Conservation (phyloP, 192 early-diverging fungal species). For the Thamnidium elegans region DNA sequence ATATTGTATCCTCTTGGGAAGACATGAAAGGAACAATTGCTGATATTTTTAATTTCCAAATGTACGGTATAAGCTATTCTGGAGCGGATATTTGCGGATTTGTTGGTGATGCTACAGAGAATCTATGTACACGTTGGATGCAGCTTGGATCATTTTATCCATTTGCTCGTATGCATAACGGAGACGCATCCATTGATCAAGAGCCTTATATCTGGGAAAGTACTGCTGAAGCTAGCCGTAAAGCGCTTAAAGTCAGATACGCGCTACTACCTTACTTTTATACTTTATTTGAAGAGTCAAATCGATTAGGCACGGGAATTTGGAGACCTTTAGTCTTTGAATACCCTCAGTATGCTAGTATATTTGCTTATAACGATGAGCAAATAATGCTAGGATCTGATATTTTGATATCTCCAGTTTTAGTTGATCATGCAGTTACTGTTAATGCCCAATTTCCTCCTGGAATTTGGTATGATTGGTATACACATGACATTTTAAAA, state of each 20-base stretch:
- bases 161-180: slow-evolving; percentile 61
- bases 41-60: slow-evolving; percentile 57
- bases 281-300: slow-evolving; percentile 48
- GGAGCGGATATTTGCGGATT: slow-evolving; percentile 77
- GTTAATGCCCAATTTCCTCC: slow-evolving; percentile 63
- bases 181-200: slow-evolving; percentile 40
- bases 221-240: slow-evolving; percentile 53
- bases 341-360: slow-evolving; percentile 35
- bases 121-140: slow-evolving; percentile 67
- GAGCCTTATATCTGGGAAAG: slow-evolving; percentile 58
- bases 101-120: slow-evolving; percentile 51
- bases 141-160: slow-evolving; percentile 50
- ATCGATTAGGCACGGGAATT: slow-evolving; percentile 50
- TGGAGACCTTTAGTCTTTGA: slow-evolving; percentile 55
- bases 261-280: slow-evolving; percentile 61
- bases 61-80: slow-evolving; percentile 68
- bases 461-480: slow-evolving; percentile 64
- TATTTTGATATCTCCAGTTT: slow-evolving; percentile 60
- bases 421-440: slow-evolving; percentile 41
- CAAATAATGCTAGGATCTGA: slow-evolving; percentile 60
- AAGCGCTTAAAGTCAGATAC: slow-evolving; percentile 55
- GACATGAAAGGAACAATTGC: slow-evolving; percentile 59
- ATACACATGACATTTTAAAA: slow-evolving; percentile 26
- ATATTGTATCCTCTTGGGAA: slow-evolving; percentile 57
- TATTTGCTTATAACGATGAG: slow-evolving; percentile 43